Conservation (phyloP, 768 basidiomycete species). For the Royoungia palumana region DNA sequence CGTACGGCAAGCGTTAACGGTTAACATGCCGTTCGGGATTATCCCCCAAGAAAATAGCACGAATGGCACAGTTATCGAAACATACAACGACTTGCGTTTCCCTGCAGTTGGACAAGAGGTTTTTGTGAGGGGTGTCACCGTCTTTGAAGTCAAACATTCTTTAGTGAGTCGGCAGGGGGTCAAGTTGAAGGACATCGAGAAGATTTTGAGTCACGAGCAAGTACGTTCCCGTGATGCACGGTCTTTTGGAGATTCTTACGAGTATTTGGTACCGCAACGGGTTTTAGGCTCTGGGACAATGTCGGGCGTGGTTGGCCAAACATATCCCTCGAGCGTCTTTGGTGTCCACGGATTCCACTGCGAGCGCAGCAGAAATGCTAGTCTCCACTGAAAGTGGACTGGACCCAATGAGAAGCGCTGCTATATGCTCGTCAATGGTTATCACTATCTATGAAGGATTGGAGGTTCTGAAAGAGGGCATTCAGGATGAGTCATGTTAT, state of each 20-base stretch:
- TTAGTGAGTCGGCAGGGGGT: constrained; percentile 62
- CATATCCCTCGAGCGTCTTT: constrained; percentile 51
- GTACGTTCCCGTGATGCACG: constrained; percentile 37
- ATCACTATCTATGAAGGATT: constrained; percentile 57
- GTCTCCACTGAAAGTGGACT: constrained; percentile 34
- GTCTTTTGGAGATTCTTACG: not conserved
- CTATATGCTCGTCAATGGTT: constrained; percentile 71
- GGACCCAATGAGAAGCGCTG: constrained; percentile 52
- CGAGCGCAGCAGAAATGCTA: constrained; percentile 55
- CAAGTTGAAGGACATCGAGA: constrained; percentile 49
- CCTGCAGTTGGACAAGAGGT: constrained; percentile 35
- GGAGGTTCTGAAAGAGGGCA: constrained; percentile 55
- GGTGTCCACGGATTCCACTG: constrained; percentile 68
- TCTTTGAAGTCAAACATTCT: constrained; percentile 64
- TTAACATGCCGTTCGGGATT: constrained; percentile 48
- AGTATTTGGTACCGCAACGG: not conserved
- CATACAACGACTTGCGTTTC: constrained; percentile 62
- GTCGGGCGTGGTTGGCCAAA: constrained; percentile 53
- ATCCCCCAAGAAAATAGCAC: constrained; percentile 80
- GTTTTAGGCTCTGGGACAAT: constrained; percentile 73
- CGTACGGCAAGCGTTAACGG: constrained; percentile 52
- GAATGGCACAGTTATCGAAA: constrained; percentile 70
- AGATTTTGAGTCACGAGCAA: constrained; percentile 78
- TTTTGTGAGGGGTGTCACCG: constrained; percentile 59
- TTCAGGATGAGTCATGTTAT: constrained; percentile 50